Conservation (phyloP, 768 basidiomycete genomes). For the Lentinula guzmanii region DNA sequence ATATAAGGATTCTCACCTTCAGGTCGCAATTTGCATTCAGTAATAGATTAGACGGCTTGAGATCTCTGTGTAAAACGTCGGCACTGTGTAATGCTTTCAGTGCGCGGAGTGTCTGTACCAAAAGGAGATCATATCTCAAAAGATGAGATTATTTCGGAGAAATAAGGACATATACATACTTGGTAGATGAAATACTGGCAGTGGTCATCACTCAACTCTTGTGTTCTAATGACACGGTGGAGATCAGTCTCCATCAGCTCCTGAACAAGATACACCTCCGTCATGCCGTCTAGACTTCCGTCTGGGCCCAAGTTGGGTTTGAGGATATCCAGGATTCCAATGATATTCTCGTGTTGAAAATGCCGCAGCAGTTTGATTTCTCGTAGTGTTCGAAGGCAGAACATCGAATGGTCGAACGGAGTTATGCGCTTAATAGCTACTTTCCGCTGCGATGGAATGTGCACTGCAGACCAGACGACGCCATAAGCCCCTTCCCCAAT, state of each 20-base stretch:
- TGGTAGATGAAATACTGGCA: slow-evolving; percentile 98
- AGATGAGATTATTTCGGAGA: neutral
- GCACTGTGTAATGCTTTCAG: slow-evolving; percentile 94
- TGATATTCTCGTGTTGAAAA: slow-evolving; percentile 78
- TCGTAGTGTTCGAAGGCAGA: slow-evolving; percentile 76
- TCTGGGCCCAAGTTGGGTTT: slow-evolving; percentile 42
- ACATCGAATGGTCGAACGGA: slow-evolving; percentile 94
- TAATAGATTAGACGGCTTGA: slow-evolving; percentile 94
- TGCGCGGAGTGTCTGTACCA: slow-evolving; percentile 71
- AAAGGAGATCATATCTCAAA: neutral
- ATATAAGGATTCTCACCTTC: slow-evolving; percentile 47
- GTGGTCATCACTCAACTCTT: slow-evolving; percentile 91
- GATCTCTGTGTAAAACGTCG: slow-evolving; percentile 90
- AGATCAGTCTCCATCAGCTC: slow-evolving; percentile 92
- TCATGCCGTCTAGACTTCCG: slow-evolving; percentile 63
- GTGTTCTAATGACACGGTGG: slow-evolving; percentile 93
- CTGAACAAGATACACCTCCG: slow-evolving; percentile 73
- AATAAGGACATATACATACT: slow-evolving; percentile 28
- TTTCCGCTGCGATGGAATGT: slow-evolving; percentile 69
- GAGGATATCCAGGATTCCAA: slow-evolving; percentile 92
- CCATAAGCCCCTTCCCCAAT: slow-evolving; percentile 97
- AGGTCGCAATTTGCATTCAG: slow-evolving; percentile 96
- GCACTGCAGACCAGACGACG: slow-evolving; percentile 82
- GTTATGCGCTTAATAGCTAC: slow-evolving; percentile 97
- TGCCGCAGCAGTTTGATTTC: slow-evolving; percentile 93